phyloP scores from a whole-genome alignment of 768 basidiomycete species.

The Steccherinum ochraceum region DNA sequence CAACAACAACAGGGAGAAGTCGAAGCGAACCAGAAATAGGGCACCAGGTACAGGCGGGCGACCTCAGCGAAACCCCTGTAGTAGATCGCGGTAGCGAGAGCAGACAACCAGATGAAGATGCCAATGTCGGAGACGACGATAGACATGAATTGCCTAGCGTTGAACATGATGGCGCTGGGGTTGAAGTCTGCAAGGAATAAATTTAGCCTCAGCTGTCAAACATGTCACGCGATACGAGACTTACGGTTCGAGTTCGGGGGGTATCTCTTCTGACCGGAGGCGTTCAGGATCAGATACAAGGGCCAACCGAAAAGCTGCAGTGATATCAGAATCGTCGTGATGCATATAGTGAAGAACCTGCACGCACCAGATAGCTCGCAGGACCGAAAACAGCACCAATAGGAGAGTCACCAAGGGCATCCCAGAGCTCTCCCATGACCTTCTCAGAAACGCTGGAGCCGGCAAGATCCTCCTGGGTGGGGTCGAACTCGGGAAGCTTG shows the following conservation, averaged over 20 bases:
- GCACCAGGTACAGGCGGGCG: constrained; percentile 74
- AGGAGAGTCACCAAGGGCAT: constrained; percentile 90
- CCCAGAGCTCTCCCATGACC: constrained; percentile 68
- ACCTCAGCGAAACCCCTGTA: constrained; percentile 65
- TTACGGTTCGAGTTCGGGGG: constrained; percentile 74
- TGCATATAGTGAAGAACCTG: background rate
- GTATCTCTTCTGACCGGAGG: constrained; percentile 81
- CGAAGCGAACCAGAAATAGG: constrained; percentile 69
- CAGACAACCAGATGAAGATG: constrained; percentile 64
- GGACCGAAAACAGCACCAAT: constrained; percentile 53
- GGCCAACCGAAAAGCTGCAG: constrained; percentile 78
- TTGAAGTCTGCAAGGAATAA: constrained; percentile 53
- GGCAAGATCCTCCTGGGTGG: constrained; percentile 54
- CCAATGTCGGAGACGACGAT: constrained; percentile 82
- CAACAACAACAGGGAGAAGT: background rate
- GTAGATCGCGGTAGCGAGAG: constrained; percentile 48
- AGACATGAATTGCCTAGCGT: constrained; percentile 70
- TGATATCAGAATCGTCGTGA: background rate
- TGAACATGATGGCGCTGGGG: constrained; percentile 74
- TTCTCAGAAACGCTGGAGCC: constrained; percentile 63
- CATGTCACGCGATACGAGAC: constrained; percentile 20
- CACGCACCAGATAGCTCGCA: constrained; percentile 54
- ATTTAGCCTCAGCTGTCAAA: background rate
- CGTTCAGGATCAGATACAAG: constrained; percentile 73
- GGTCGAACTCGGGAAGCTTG: constrained; percentile 59